phyloP scores from a whole-genome alignment of 1,284 basidiomycete genomes.

The Butyriboletus appendiculatus region DNA sequence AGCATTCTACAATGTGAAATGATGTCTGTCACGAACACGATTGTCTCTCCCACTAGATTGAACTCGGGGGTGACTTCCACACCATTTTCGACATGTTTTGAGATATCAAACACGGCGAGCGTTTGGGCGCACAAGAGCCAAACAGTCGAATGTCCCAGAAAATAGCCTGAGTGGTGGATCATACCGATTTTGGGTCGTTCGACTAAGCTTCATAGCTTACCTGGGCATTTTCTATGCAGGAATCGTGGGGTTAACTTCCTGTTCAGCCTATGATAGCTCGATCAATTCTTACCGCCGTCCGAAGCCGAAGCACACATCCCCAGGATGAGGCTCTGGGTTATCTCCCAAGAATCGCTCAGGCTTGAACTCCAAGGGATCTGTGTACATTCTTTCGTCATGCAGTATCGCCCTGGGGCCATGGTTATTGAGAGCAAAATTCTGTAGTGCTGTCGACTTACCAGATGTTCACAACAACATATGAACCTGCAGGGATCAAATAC shows the following conservation, averaged over 20 bases:
- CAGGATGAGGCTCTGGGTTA: slow-evolving; percentile 48
- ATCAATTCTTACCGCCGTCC: slow-evolving; percentile 47
- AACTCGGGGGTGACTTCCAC: slow-evolving; percentile 21
- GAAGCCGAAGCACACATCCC: slow-evolving; percentile 51
- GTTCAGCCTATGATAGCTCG: too few species aligned
- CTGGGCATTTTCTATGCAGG: slow-evolving; percentile 13
- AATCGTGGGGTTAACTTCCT: neutral
- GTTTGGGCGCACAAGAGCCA: slow-evolving; percentile 20
- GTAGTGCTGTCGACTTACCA: slow-evolving; percentile 10
- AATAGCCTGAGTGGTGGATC: slow-evolving; percentile 10
- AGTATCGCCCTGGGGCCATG: slow-evolving; percentile 15
- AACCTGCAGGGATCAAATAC: slow-evolving; percentile 20
- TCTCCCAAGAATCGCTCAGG: slow-evolving; percentile 26
- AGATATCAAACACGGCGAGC: slow-evolving; percentile 25
- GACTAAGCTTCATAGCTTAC: neutral
- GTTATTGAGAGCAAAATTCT: neutral
- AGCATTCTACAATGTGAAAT: neutral
- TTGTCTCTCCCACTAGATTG: slow-evolving; percentile 13
- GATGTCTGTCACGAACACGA: slow-evolving; percentile 8
- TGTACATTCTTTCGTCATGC: slow-evolving; percentile 16
- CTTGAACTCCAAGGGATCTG: slow-evolving; percentile 17
- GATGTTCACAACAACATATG: slow-evolving; percentile 23
- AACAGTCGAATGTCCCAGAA: slow-evolving; percentile 14
- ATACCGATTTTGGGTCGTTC: neutral
- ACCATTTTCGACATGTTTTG: slow-evolving; percentile 21